Percentiles rank a stretch among this genome's conserved stretches.
phyloP scores from a whole-genome alignment of 768 basidiomycete species.

The Pluteus cervinus region DNA sequence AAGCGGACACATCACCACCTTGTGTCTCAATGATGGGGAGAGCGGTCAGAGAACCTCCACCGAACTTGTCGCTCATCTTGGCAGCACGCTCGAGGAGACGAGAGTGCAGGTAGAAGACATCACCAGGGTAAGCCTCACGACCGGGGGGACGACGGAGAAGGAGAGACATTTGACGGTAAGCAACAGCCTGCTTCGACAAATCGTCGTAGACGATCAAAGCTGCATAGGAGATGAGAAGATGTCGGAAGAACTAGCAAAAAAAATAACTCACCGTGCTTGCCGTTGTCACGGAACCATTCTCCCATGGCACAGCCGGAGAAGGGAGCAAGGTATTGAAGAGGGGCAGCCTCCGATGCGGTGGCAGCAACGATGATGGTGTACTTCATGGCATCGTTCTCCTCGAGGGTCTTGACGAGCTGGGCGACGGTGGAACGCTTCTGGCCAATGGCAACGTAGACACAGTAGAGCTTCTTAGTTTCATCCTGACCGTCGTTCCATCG shows the following conservation, averaged over 20 bases:
- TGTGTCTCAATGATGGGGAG: slow-evolving; percentile 99
- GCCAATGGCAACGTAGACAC: slow-evolving; percentile 98
- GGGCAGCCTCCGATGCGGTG: slow-evolving; percentile 98
- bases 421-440: slow-evolving; percentile 99
- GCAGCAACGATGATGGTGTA: slow-evolving; percentile 99
- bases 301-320: slow-evolving; percentile 99
- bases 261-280: slow-evolving; percentile 82
- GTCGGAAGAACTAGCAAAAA: not conserved
- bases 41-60: slow-evolving; percentile 97
- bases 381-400: slow-evolving; percentile 99
- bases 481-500: slow-evolving; percentile 98
- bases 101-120: slow-evolving; percentile 99
- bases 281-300: slow-evolving; percentile 99
- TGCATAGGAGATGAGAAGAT: slow-evolving; percentile 20
- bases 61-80: slow-evolving; percentile 99
- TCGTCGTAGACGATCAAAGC: slow-evolving; percentile 99
- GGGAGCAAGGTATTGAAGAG: slow-evolving; percentile 98
- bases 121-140: slow-evolving; percentile 99
- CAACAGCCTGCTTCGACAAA: slow-evolving; percentile 99
- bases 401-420: slow-evolving; percentile 98
- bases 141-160: slow-evolving; percentile 99
- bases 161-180: slow-evolving; percentile 99
- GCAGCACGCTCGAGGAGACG: slow-evolving; percentile 99
- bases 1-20: slow-evolving; percentile 99
- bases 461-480: slow-evolving; percentile 97